These are phyloP conservation scores for Ganoderma boninense DNA, from an alignment of 1,284 basidiomycete species.

Conservation along the genomic window DNA sequence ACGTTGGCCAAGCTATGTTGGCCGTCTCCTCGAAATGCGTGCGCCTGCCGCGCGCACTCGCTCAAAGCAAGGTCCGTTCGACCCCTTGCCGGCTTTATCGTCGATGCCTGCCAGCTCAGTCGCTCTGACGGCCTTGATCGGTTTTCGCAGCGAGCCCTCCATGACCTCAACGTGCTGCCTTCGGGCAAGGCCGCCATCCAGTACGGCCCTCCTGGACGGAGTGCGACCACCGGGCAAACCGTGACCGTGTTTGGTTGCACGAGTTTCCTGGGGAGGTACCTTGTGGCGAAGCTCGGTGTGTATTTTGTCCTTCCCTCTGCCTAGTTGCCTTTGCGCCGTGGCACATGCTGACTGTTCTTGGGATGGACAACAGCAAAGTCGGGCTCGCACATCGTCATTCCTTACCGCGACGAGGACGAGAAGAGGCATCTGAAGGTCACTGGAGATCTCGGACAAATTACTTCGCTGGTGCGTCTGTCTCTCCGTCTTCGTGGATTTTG, in stretches of 20 bases:
- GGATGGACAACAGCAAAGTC: conserved; percentile 68
- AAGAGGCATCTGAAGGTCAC: conserved; percentile 91
- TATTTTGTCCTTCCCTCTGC: conserved; percentile 17
- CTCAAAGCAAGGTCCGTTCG: conserved; percentile 33
- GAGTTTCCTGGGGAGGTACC: conserved; percentile 94
- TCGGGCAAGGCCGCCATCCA: conserved; percentile 73
- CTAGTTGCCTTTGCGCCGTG: neutral
- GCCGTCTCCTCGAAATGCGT: conserved; percentile 44
- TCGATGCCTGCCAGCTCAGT: conserved; percentile 5
- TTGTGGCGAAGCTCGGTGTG: conserved; percentile 91
- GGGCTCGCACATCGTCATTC: conserved; percentile 94
- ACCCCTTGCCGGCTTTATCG: no score
- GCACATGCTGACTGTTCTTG: conserved; percentile 10
- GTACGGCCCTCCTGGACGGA: conserved; percentile 85
- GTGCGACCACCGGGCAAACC: conserved; percentile 87
- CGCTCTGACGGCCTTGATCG: neutral
- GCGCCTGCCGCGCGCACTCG: conserved; percentile 58
- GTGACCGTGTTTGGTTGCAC: conserved; percentile 98
- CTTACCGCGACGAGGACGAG: conserved; percentile 96
- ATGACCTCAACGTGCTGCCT: conserved; percentile 73
- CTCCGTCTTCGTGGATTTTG: neutral
- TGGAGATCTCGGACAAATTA: conserved; percentile 97
- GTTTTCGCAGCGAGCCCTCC: conserved; percentile 66
- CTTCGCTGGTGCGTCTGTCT: conserved; percentile 78
- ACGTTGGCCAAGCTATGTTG: conserved; percentile 38